Percentiles rank a stretch among this genome's conserved stretches.
Conservation (phyloP, 2,329 filamentous ascomycete species). For the Grosmannia huntii region DNA sequence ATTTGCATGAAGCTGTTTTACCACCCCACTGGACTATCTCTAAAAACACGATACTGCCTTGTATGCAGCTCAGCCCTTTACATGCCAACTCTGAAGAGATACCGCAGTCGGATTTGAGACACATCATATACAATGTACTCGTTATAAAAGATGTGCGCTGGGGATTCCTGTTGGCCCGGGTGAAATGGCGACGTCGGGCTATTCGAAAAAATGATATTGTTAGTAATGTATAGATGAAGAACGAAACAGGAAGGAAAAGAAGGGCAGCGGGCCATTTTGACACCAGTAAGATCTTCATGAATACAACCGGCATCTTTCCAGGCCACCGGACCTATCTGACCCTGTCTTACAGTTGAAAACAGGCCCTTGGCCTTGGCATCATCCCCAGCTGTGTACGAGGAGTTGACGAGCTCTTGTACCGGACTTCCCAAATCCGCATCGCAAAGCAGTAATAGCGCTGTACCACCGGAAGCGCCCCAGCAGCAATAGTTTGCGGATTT, state of each 20-base stretch:
- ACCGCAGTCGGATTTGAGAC: slow-evolving; percentile 55
- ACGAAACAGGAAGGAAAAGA: neutral
- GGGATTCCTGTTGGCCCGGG: slow-evolving; percentile 35
- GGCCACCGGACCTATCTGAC: slow-evolving; percentile 44
- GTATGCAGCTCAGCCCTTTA: slow-evolving; percentile 7
- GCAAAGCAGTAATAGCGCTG: slow-evolving; percentile 67
- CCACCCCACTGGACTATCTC: no score
- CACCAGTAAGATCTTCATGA: slow-evolving; percentile 50
- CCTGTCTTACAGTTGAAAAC: slow-evolving; percentile 59
- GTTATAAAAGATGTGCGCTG: slow-evolving; percentile 44
- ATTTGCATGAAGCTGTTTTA: no score
- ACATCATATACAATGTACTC: slow-evolving; percentile 64
- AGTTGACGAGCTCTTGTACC: slow-evolving; percentile 47
- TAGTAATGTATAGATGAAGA: neutral
- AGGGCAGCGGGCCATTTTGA: slow-evolving; percentile 49
- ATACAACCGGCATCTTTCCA: slow-evolving; percentile 69
- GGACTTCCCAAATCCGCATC: slow-evolving; percentile 73
- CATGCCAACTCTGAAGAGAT: slow-evolving; percentile 53
- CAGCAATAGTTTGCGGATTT: slow-evolving; percentile 74
- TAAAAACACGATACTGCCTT: neutral
- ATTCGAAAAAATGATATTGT: neutral
- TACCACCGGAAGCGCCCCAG: slow-evolving; percentile 46
- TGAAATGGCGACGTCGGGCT: slow-evolving; percentile 23
- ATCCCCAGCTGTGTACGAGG: slow-evolving; percentile 51
- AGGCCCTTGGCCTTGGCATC: slow-evolving; percentile 47